Conservation (phyloP, 306 rosid species). For the Prunus mongolica region DNA sequence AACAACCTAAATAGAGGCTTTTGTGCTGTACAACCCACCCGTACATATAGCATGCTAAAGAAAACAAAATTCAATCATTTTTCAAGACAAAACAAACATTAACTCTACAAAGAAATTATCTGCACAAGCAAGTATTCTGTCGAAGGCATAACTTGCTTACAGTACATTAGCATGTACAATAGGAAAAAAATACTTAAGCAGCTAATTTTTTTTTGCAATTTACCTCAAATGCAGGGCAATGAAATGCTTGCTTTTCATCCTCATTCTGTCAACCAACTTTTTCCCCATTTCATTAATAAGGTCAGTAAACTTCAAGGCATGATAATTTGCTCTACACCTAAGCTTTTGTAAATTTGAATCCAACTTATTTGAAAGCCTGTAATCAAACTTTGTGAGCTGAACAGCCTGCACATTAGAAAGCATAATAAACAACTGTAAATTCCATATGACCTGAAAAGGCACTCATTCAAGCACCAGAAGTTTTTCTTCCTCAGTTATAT, state of each 20-base stretch:
- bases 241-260: slow-evolving; percentile 63
- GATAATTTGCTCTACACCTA: slow-evolving; percentile 88
- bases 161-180: neutral
- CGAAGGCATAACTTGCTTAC: too few relatives aligned
- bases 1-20: slow-evolving; percentile 2
- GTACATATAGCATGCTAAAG: neutral
- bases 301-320: slow-evolving; percentile 68
- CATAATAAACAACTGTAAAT: slow-evolving; percentile 8
- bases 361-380: slow-evolving; percentile 80
- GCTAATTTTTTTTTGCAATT: neutral
- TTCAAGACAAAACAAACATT: neutral
- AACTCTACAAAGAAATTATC: neutral
- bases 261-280: slow-evolving; percentile 63
- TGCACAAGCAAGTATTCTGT: neutral
- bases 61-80: neutral
- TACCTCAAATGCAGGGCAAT: slow-evolving; percentile 93
- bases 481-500: neutral
- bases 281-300: slow-evolving; percentile 63
- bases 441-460: neutral
- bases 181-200: slow-evolving; percentile 9
- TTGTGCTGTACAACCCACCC: neutral
- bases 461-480: neutral
- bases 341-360: slow-evolving; percentile 64
- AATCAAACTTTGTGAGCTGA: slow-evolving; percentile 84
- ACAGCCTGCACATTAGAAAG: slow-evolving; percentile 52